Evolutionary conservation across 2,329 filamentous ascomycete genomes (phyloP), one percentile per base, ranked within the genome.

Genomic region (Venturia pyrina): DNA sequence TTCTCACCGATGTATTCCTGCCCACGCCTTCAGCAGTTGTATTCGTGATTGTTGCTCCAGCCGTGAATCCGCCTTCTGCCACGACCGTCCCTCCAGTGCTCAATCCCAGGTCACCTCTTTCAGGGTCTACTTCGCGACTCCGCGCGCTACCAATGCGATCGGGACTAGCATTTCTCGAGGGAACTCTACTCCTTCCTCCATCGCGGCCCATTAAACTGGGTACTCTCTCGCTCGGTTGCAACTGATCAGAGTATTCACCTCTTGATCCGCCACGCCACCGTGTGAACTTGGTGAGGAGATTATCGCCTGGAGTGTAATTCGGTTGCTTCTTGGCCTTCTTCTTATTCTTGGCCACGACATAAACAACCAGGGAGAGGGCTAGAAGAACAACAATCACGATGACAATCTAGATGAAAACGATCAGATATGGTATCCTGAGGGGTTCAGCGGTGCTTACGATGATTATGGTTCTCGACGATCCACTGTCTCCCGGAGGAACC

Each of bases 1-100:
- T 96, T 65, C 93, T 88, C 59, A 98, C 83, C 10, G 91, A 96
- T 0, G 90, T 92, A 71, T 93, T 89, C 41, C 93, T 85, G 73
- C 93, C 90, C 15, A 96, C 85, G 4, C 78, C 79, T 32, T 69
- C 71, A 0, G 74, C 77, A 8, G 41, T 62, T 15, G 41, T 62
- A 62, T 48, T 66, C 24, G 56, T 24, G 57, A 43, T 24, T 40
- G 56, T 37, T 6, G 48, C 57, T 21, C 53, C 48, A 59, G 32
- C 53, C 15, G 53, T 59, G 28, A 44, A 44, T 7, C 40, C 44
- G 11, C 40, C 44, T 21, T 43, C 44, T 17, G 60, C 44, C 13
- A 48, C 44, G n/a, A 48, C 40, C 1, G 40, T 43, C 5, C 44
- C 44, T 21, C 40, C 60, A 24, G 60, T 59, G 32, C 32, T 59